Conservation (phyloP, 768 basidiomycete species). For the Heimioporus sp. region DNA sequence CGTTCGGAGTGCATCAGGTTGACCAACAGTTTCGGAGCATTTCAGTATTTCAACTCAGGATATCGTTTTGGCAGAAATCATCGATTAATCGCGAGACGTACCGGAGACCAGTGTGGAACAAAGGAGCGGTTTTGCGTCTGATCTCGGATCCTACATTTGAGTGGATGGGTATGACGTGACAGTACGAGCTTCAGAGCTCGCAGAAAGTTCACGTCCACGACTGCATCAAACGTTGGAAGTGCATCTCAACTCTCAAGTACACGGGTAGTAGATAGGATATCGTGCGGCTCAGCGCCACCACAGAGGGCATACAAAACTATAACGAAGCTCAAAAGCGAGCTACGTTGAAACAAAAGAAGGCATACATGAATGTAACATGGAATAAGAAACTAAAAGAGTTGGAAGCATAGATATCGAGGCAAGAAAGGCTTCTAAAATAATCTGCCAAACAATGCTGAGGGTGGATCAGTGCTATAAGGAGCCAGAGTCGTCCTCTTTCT, state of each 20-base stretch:
- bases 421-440: neutral
- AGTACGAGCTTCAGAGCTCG: too few relatives aligned
- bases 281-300: slow-evolving; percentile 14
- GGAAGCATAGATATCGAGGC: neutral
- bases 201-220: too few relatives aligned
- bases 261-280: slow-evolving; percentile 1
- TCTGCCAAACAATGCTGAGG: neutral
- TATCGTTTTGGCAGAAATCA: neutral
- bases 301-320: slow-evolving; percentile 4
- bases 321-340: neutral
- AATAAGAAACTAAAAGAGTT: neutral
- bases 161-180: too few relatives aligned
- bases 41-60: neutral
- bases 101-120: too few relatives aligned
- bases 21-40: neutral
- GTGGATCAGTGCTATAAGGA: slow-evolving; percentile 20
- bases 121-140: too few relatives aligned
- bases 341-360: neutral
- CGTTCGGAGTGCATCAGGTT: neutral
- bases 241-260: neutral
- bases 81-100: neutral
- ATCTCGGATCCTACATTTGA: too few relatives aligned
- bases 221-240: too few relatives aligned
- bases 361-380: neutral
- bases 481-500: slow-evolving; percentile 29